These are phyloP conservation scores for Crepidotus variabilis DNA, from an alignment of 768 basidiomycete species.

Conservation along the genomic window DNA sequence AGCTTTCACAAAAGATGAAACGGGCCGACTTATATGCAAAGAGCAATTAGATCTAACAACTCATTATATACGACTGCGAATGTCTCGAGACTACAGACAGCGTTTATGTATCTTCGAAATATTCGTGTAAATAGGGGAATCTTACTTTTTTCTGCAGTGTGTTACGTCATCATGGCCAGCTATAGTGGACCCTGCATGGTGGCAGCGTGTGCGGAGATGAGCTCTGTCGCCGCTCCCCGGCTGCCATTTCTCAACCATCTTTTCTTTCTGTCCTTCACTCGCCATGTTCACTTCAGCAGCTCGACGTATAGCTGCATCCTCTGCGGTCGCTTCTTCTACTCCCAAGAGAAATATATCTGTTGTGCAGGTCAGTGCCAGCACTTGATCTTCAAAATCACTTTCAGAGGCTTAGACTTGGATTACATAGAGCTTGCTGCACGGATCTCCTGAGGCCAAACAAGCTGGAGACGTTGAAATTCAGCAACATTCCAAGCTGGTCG, in stretches of 20 bases:
- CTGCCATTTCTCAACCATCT: neutral
- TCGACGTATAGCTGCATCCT: slow-evolving; percentile 24
- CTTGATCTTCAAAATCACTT: neutral
- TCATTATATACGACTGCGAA: neutral
- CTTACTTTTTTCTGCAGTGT: neutral
- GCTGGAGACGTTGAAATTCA: slow-evolving; percentile 72
- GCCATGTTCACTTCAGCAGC: slow-evolving; percentile 28
- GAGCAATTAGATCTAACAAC: slow-evolving; percentile 6
- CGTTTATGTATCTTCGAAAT: neutral
- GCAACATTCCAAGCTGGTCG: slow-evolving; percentile 87
- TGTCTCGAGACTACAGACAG: neutral
- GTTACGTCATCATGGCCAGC: neutral
- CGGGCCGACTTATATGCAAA: neutral
- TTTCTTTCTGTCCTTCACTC: slow-evolving; percentile 10
- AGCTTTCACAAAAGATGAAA: neutral
- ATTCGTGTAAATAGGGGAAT: neutral
- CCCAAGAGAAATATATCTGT: slow-evolving; percentile 54
- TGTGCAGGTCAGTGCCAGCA: slow-evolving; percentile 47
- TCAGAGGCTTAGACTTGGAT: neutral
- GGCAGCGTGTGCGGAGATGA: slow-evolving; percentile 14
- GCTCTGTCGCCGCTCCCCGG: slow-evolving; percentile 10
- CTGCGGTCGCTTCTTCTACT: slow-evolving; percentile 20
- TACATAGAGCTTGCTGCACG: slow-evolving; percentile 82
- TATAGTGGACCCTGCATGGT: neutral
- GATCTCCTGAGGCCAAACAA: slow-evolving; percentile 85